Conservation (phyloP, 768 basidiomycete species). For the Crassisporium funariophilum region DNA sequence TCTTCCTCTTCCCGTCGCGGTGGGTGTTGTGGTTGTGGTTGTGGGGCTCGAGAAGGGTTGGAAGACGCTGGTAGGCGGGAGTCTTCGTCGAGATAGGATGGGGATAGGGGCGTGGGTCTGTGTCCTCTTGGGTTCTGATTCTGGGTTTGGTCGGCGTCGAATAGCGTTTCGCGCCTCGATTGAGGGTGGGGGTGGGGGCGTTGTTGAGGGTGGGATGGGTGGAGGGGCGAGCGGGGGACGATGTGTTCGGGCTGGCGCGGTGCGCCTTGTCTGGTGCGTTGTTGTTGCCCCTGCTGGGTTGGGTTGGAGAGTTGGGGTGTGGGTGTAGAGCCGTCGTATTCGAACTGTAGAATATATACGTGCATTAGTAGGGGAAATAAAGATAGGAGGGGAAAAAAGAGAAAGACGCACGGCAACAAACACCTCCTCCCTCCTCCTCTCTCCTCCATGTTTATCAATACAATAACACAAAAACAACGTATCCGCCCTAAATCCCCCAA, state of each 20-base stretch:
- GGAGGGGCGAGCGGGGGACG: slow-evolving; percentile 29
- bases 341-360: slow-evolving; percentile 24
- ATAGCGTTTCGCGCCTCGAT: slow-evolving; percentile 13
- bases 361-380: neutral
- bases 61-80: neutral
- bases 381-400: neutral
- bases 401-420: slow-evolving; percentile 28
- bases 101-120: slow-evolving; percentile 1
- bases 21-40: slow-evolving; percentile 1
- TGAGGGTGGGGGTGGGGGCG: no score
- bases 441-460: slow-evolving; percentile 48
- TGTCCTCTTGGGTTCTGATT: no score
- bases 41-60: neutral
- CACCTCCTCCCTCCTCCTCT: slow-evolving; percentile 43
- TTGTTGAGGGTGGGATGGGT: slow-evolving; percentile 1
- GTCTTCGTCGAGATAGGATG: neutral
- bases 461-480: slow-evolving; percentile 52
- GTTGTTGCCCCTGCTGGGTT: slow-evolving; percentile 8
- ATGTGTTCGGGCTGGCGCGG: slow-evolving; percentile 24
- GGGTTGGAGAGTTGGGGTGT: slow-evolving; percentile 11
- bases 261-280: slow-evolving; percentile 8
- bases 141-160: slow-evolving; percentile 9
- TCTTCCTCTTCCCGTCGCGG: slow-evolving; percentile 2
- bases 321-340: slow-evolving; percentile 29
- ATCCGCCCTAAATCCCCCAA: slow-evolving; percentile 35